Conservation (phyloP, 768 basidiomycete genomes). For the Tulasnella sp. region DNA sequence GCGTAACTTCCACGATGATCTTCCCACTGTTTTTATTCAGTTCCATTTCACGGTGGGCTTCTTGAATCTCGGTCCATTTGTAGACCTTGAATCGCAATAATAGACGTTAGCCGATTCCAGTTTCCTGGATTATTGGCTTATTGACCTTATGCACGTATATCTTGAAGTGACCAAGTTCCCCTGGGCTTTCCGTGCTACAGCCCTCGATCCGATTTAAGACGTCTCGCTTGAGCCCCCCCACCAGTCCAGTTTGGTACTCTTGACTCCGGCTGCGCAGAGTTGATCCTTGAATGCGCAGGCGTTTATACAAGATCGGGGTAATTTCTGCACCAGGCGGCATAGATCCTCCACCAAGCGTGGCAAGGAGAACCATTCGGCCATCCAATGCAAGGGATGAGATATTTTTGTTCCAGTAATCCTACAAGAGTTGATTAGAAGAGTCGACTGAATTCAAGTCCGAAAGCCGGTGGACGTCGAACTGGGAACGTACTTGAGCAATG, state of each 20-base stretch:
- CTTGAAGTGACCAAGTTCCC: slow-evolving; percentile 53
- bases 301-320: slow-evolving; percentile 65
- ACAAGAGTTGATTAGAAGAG: slow-evolving; percentile 29
- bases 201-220: slow-evolving; percentile 50
- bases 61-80: slow-evolving; percentile 68
- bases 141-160: slow-evolving; percentile 61
- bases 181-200: slow-evolving; percentile 30
- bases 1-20: slow-evolving; percentile 32
- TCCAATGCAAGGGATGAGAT: slow-evolving; percentile 27
- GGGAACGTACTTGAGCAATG: slow-evolving; percentile 45
- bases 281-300: slow-evolving; percentile 80
- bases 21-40: slow-evolving; percentile 53
- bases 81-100: slow-evolving; percentile 47
- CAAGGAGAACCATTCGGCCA: slow-evolving; percentile 29
- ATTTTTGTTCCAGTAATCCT: slow-evolving; percentile 29
- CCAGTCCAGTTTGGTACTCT: slow-evolving; percentile 68
- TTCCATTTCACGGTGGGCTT: slow-evolving; percentile 80
- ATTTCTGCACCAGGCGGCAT: slow-evolving; percentile 48
- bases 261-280: slow-evolving; percentile 68
- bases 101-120: neutral
- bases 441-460: slow-evolving; percentile 27
- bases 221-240: slow-evolving; percentile 48
- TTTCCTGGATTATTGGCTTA: slow-evolving; percentile 16
- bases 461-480: neutral
- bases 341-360: slow-evolving; percentile 28